Conservation (phyloP, 495 filamentous ascomycete species). For the Terfezia claveryi region DNA sequence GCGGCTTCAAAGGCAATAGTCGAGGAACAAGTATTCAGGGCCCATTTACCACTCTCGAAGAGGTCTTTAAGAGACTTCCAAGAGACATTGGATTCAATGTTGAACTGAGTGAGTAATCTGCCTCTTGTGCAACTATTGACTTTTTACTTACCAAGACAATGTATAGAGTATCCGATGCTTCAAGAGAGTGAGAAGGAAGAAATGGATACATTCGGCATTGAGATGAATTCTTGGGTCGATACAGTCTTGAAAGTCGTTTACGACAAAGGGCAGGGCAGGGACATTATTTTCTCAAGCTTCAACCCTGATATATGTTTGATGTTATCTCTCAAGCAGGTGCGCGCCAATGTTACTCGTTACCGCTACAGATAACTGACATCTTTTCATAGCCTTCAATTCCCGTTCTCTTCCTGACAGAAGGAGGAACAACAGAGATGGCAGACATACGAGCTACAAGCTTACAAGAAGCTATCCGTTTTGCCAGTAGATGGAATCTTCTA, state of each 20-base stretch:
- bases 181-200: slow-evolving; percentile 81
- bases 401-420: slow-evolving; percentile 82
- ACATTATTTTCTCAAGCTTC: slow-evolving; percentile 90
- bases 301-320: slow-evolving; percentile 91
- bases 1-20: slow-evolving; percentile 88
- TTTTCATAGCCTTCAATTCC: slow-evolving; percentile 53
- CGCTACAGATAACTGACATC: background rate
- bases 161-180: slow-evolving; percentile 77
- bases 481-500: slow-evolving; percentile 77
- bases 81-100: slow-evolving; percentile 83
- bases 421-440: slow-evolving; percentile 43
- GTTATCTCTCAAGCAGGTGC: slow-evolving; percentile 68
- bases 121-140: background rate
- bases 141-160: slow-evolving; percentile 8
- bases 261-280: slow-evolving; percentile 42
- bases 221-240: slow-evolving; percentile 93
- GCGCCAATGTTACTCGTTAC: background rate
- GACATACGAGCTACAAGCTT: slow-evolving; percentile 83
- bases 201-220: slow-evolving; percentile 93
- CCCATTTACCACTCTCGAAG: slow-evolving; percentile 82
- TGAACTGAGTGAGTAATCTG: slow-evolving; percentile 50
- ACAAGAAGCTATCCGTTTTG: slow-evolving; percentile 88
- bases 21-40: slow-evolving; percentile 85
- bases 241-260: slow-evolving; percentile 78
- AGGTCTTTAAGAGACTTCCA: slow-evolving; percentile 70